These are phyloP conservation scores for Neurospora sp. DNA, from an alignment of 495 filamentous ascomycete species.

Conservation along the genomic window DNA sequence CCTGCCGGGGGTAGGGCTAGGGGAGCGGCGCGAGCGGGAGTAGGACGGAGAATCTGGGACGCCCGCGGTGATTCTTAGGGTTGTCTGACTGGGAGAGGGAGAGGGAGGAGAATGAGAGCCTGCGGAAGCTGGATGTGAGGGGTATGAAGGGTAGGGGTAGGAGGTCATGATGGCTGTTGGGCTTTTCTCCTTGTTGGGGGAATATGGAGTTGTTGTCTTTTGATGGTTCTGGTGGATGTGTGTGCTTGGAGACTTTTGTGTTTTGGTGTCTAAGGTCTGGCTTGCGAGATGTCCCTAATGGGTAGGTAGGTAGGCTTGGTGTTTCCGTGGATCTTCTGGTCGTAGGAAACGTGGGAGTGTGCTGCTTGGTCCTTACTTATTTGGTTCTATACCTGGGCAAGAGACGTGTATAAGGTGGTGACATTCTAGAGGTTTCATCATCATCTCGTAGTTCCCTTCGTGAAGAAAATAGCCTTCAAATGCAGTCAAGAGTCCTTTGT, in stretches of 20 bases:
- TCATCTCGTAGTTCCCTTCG: background rate
- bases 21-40: background rate
- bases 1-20: background rate
- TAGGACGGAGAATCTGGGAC: background rate
- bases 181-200: background rate
- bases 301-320: background rate
- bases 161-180: background rate
- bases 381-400: too few relatives aligned
- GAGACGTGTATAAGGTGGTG: background rate
- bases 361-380: background rate
- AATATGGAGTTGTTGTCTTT: background rate
- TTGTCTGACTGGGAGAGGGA: background rate
- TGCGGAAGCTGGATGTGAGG: background rate
- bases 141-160: background rate
- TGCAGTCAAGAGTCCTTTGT: background rate
- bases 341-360: background rate
- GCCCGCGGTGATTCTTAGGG: background rate
- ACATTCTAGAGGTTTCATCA: background rate
- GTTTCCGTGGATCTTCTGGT: background rate
- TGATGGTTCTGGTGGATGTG: background rate
- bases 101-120: background rate
- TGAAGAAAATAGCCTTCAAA: background rate
- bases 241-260: background rate
- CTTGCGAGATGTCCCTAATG: background rate
- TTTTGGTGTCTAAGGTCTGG: background rate